Evolutionary conservation across 352 stramenopile genomes (phyloP).

Genomic region (Phytophthora idaei): DNA sequence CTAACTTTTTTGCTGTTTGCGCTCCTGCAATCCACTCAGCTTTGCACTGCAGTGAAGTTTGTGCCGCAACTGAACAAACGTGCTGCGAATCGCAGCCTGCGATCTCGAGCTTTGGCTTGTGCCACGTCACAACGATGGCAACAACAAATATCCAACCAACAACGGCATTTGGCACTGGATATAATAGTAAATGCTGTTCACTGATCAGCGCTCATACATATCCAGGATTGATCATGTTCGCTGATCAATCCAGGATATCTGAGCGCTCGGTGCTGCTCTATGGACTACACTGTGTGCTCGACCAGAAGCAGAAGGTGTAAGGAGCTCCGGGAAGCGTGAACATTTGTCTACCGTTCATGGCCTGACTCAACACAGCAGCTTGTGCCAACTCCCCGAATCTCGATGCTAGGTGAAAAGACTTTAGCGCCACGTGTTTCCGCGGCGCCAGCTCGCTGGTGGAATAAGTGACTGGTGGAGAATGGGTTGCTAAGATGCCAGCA

Average conservation of each 20-base stretch:
- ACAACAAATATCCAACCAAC: background rate
- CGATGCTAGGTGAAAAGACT: conserved; percentile 4
- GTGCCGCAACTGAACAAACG: conserved; percentile 6
- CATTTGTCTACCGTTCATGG: conserved; percentile 1
- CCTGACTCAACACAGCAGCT: conserved; percentile 17
- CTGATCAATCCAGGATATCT: conserved; percentile 9
- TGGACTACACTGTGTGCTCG: conserved; percentile 1
- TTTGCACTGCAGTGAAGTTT: conserved; percentile 6
- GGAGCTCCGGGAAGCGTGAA: background rate
- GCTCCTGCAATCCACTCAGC: background rate
- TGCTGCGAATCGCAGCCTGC: background rate
- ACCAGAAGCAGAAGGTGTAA: conserved; percentile 19
- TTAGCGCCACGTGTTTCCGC: conserved; percentile 17
- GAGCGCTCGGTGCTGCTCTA: conserved; percentile 11
- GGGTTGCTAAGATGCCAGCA: background rate
- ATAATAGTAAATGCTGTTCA: background rate
- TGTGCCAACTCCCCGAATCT: conserved; percentile 18
- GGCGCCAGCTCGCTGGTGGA: background rate
- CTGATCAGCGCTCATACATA: no score
- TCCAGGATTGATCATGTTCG: background rate
- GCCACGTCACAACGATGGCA: conserved; percentile 11
- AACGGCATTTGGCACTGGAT: conserved; percentile 1
- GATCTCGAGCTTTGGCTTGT: conserved; percentile 7
- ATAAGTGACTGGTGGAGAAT: conserved; percentile 14
- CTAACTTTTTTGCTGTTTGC: background rate